A percentile compares a stretch with the other conserved stretches of the same genome.
These are phyloP conservation scores for Volvox africanus DNA, from an alignment of 139 green algal genomes.

Conservation along the genomic window DNA sequence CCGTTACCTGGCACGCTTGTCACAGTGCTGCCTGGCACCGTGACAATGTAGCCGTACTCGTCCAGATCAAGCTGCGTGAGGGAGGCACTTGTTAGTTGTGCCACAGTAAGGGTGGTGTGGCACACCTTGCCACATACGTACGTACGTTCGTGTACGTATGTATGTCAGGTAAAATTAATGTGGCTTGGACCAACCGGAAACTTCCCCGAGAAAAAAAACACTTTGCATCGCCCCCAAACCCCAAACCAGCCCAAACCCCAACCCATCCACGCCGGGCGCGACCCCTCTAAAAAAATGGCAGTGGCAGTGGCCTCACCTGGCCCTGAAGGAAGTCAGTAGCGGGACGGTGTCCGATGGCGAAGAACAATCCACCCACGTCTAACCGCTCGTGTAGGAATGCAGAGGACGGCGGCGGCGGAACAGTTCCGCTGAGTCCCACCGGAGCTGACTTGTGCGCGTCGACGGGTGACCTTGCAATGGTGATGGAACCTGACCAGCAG, in stretches of 20 bases:
- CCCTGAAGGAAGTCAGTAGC: conserved; percentile 83
- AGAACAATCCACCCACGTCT: conserved; percentile 84
- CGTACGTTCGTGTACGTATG: no score
- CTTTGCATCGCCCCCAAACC: no score
- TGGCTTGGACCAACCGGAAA: no score
- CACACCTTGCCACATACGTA: no score
- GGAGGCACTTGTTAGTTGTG: no score
- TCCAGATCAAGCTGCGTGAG: conserved; percentile 74
- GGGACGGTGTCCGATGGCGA: conserved; percentile 92
- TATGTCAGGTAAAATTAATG: no score
- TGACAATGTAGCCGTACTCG: conserved; percentile 73
- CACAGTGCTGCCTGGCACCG: conserved; percentile 62
- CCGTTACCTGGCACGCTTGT: conserved; percentile 66
- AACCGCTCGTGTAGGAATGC: conserved; percentile 48
- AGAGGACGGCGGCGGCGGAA: not conserved
- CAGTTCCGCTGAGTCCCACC: not conserved
- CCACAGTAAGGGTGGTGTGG: no score
- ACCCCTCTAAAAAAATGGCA: no score
- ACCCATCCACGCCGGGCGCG: no score
- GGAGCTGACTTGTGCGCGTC: not conserved
- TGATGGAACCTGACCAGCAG: conserved; percentile 5
- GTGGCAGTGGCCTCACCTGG: conserved; percentile 17
- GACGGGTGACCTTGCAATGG: not conserved
- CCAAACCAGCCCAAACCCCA: no score
- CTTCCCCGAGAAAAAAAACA: no score